These are phyloP conservation scores for Aureobasidium zeae DNA, from an alignment of 2,329 filamentous ascomycete genomes.

Conservation along the genomic window DNA sequence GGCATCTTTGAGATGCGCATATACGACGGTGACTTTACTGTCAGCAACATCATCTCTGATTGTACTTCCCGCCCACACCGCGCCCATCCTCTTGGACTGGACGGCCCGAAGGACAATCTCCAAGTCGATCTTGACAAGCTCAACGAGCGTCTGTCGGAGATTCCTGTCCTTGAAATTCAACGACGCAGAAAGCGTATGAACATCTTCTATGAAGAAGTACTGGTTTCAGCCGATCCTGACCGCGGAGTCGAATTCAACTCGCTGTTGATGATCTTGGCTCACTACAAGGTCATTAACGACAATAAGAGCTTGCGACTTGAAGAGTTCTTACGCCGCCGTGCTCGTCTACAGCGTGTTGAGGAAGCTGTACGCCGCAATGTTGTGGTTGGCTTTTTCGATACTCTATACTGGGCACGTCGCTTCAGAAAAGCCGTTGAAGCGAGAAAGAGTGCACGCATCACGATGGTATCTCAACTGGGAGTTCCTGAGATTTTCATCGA, in stretches of 20 bases:
- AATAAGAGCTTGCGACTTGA: constrained; percentile 85
- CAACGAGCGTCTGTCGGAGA: constrained; percentile 59
- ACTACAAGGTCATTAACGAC: constrained; percentile 98
- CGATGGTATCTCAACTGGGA: constrained; percentile 53
- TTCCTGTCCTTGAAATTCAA: constrained; percentile 68
- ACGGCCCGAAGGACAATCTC: constrained; percentile 24
- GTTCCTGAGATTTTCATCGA: constrained; percentile 89
- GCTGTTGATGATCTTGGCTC: constrained; percentile 88
- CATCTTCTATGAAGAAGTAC: constrained; percentile 92
- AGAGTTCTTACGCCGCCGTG: constrained; percentile 84
- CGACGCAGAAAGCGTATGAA: constrained; percentile 72
- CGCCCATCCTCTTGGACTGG: constrained; percentile 41
- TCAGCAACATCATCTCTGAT: constrained; percentile 78
- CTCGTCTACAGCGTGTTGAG: constrained; percentile 84
- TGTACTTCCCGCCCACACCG: constrained; percentile 50
- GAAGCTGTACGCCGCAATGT: constrained; percentile 85
- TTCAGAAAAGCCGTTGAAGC: constrained; percentile 68
- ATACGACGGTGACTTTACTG: constrained; percentile 82
- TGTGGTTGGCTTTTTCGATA: constrained; percentile 93
- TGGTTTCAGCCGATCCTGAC: constrained; percentile 85
- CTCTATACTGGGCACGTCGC: constrained; percentile 73
- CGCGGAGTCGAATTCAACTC: constrained; percentile 85
- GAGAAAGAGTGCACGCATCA: constrained; percentile 68
- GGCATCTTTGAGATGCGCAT: constrained; percentile 97
- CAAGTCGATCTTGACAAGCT: constrained; percentile 65